These are phyloP conservation scores for Fusarium tanahbumbuense DNA, from an alignment of 2,329 filamentous ascomycete species.

Conservation along the genomic window DNA sequence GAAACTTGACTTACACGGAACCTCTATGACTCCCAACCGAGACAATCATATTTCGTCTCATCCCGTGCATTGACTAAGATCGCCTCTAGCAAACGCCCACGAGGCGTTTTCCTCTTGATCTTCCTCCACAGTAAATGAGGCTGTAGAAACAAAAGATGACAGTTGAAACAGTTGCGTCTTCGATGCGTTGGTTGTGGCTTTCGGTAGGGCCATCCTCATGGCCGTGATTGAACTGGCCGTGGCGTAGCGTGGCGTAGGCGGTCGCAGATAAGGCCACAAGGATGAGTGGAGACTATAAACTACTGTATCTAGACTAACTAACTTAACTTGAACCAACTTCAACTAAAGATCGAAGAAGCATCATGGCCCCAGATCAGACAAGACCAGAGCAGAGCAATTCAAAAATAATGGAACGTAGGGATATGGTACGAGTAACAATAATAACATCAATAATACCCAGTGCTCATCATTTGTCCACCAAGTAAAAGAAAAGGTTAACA, in stretches of 20 bases:
- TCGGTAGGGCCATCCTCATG: constrained; percentile 30
- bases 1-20: constrained; percentile 16
- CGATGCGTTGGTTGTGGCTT: constrained; percentile 31
- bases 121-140: constrained; percentile 17
- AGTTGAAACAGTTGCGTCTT: constrained; percentile 22
- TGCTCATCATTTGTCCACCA: constrained; percentile 7
- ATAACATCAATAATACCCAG: background rate
- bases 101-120: constrained; percentile 23
- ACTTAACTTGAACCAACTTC: constrained; percentile 38
- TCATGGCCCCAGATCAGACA: background rate
- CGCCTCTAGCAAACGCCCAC: background rate
- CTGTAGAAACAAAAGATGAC: constrained; percentile 7
- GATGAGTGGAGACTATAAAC: constrained; percentile 23
- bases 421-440: background rate
- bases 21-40: background rate
- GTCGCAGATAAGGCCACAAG: constrained; percentile 46
- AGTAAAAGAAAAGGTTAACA: constrained; percentile 7
- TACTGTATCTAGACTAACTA: background rate
- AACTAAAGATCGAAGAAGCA: constrained; percentile 16
- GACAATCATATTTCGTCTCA: constrained; percentile 7
- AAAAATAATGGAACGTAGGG: background rate
- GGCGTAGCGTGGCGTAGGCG: constrained; percentile 37
- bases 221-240: constrained; percentile 27
- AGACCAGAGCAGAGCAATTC: background rate
- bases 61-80: background rate